Conservation (phyloP, 2,329 filamentous ascomycete genomes). For the Teratosphaeriaceae sp. region DNA sequence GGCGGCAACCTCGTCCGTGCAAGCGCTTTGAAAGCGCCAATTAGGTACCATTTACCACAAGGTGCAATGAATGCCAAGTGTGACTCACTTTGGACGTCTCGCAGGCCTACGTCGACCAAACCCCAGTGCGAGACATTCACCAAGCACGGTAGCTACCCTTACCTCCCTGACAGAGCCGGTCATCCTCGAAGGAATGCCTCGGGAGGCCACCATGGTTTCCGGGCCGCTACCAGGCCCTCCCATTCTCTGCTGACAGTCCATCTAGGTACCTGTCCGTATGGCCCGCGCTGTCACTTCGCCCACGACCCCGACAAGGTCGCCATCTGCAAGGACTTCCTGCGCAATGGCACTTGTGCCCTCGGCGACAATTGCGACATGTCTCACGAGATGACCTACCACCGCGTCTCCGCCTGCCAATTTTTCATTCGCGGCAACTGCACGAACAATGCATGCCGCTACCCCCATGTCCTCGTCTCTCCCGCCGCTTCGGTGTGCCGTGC, state of each 20-base stretch:
- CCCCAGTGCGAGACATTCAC: conserved; percentile 29
- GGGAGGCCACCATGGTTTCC: conserved; percentile 6
- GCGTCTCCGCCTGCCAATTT: conserved; percentile 82
- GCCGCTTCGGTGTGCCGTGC: conserved; percentile 72
- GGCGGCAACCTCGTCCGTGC: conserved; percentile 74
- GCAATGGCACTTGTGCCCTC: conserved; percentile 68
- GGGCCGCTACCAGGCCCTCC: conserved; percentile 17
- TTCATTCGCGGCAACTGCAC: conserved; percentile 86
- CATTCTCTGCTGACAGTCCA: conserved; percentile 16
- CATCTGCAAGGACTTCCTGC: conserved; percentile 81
- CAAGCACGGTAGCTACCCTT: conserved; percentile 25
- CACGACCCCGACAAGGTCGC: conserved; percentile 86
- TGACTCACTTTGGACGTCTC: neutral
- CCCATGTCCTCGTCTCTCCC: conserved; percentile 72
- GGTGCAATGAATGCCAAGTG: neutral
- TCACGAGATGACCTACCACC: conserved; percentile 75
- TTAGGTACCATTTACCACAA: conserved; percentile 15
- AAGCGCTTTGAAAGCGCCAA: conserved; percentile 7
- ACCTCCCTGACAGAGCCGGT: conserved; percentile 8
- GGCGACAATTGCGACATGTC: conserved; percentile 84
- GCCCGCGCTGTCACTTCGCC: conserved; percentile 68
- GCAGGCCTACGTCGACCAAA: conserved; percentile 11
- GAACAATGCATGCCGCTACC: conserved; percentile 78
- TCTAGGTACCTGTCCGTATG: conserved; percentile 76
- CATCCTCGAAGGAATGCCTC: conserved; percentile 4